Base-by-base conservation (phyloP, 345 rosid species). In the Moringa oleifera region DNA sequence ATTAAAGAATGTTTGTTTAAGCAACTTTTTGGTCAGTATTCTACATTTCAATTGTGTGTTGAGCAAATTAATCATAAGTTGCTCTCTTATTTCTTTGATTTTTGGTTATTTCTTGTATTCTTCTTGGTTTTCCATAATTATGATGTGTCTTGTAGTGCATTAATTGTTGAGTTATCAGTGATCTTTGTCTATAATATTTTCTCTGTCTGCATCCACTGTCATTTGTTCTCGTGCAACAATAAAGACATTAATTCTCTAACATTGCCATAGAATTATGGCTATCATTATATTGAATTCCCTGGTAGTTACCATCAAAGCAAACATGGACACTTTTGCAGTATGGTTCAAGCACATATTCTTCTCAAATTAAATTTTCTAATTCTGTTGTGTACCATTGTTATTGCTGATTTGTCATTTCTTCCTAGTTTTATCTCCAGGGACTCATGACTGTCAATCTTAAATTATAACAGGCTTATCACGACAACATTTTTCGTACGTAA, bases 11-110 rank as follows among this genome's bases (percentile, higher is more conserved):
- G 97, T 53, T 41, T 88, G 28, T 67, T 63, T 0, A 83, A 75
- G 57, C 83, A 86, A 57, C 67, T 91, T 53, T 90, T 90, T 58
- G 97, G 97, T 88, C 36, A 61, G 81, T 70, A 59, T 57, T 58
- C 58, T 33, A 25, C 23, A 66, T 53, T 77, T 56, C 37, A 12
- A 13, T 47, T 9, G 25, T 15, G 23, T 36, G 53, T 33, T 58
- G 25, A 25, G 19, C 18, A 0, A 20, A 41, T 37, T 15, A 13
- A 13, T 55, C 57, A 22, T 56, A 17, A 18, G 1, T 54, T 68
- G 23, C 50, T 15, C 20, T 23, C 11, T 33, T 57, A 51, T 54
- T 15, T 55, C 47, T 41, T 41, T 11, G 13, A 31, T 1, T 20
- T 0, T 55, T 2, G 23, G 7, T 17, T 24, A 3, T 20, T 60